These are phyloP conservation scores for Fusarium continuum DNA, from an alignment of 2,329 filamentous ascomycete genomes.

Conservation along the genomic window DNA sequence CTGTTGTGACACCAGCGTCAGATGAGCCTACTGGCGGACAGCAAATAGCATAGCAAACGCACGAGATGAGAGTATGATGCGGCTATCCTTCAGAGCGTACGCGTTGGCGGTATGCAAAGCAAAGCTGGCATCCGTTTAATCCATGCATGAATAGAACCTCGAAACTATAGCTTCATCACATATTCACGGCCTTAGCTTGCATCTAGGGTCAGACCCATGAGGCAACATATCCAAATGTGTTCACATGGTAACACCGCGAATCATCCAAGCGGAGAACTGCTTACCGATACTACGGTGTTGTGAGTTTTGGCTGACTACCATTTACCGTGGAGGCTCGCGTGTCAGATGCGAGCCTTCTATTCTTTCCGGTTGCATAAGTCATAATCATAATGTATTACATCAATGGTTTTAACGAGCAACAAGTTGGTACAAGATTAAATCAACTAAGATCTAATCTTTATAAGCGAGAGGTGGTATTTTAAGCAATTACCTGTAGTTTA, in stretches of 20 bases:
- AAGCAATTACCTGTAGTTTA: background rate
- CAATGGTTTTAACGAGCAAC: too few species aligned
- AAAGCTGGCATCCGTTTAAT: background rate
- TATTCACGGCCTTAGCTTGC: background rate
- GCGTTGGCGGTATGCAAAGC: background rate
- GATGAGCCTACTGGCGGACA: background rate
- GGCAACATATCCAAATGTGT: background rate
- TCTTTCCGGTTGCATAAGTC: too few species aligned
- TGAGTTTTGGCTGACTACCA: too few species aligned
- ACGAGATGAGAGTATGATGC: slow-evolving; percentile 9
- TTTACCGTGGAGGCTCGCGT: too few species aligned
- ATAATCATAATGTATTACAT: too few species aligned
- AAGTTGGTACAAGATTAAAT: background rate
- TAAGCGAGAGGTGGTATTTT: background rate
- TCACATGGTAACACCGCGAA: too few species aligned
- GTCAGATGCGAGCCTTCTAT: too few species aligned
- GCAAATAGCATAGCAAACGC: slow-evolving; percentile 2
- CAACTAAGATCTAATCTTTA: background rate
- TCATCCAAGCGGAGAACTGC: too few species aligned
- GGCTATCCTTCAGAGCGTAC: background rate
- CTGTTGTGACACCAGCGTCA: background rate
- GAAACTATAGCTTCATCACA: background rate
- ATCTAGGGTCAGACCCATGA: background rate
- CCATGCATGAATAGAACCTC: background rate
- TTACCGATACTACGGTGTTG: too few species aligned